A percentile compares a stretch with the other conserved stretches of the same genome.
These are phyloP conservation scores for Xylaria sp. DNA, from an alignment of 2,329 filamentous ascomycete genomes.

Conservation along the genomic window DNA sequence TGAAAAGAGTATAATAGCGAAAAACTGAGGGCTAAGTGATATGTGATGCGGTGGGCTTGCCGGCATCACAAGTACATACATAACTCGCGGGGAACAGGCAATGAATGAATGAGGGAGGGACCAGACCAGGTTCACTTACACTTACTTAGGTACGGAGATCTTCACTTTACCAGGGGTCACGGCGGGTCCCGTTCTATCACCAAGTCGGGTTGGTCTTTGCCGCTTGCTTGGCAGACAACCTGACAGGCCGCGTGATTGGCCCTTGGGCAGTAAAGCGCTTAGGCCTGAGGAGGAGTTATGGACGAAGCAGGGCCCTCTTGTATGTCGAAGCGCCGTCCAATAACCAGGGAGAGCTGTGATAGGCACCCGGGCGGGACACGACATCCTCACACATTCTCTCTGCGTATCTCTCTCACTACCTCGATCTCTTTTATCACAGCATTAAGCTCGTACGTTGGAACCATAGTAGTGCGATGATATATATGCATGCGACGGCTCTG, in stretches of 20 bases:
- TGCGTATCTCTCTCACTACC: neutral
- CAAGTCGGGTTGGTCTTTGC: conserved; percentile 41
- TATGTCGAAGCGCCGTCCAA: conserved; percentile 47
- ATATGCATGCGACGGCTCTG: neutral
- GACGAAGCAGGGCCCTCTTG: conserved; percentile 39
- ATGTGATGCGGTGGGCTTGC: conserved; percentile 44
- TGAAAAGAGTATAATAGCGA: conserved; percentile 19
- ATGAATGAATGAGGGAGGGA: neutral
- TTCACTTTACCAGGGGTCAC: conserved; percentile 21
- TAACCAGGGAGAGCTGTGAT: conserved; percentile 20
- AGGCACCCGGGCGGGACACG: conserved; percentile 19
- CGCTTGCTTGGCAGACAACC: conserved; percentile 40
- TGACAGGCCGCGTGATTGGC: conserved; percentile 44
- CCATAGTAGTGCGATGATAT: neutral
- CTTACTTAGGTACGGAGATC: neutral
- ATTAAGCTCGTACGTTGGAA: neutral
- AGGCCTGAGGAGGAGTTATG: conserved; percentile 20
- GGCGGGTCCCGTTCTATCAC: conserved; percentile 31
- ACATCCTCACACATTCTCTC: conserved; percentile 5
- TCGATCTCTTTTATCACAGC: neutral
- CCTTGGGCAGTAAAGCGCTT: conserved; percentile 43
- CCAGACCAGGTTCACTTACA: conserved; percentile 10
- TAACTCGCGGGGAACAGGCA: conserved; percentile 19
- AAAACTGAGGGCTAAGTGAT: conserved; percentile 41
- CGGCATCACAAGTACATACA: conserved; percentile 33